Conservation (phyloP, 805 yeast genomes). For the Saccharomyces eubayanus region DNA sequence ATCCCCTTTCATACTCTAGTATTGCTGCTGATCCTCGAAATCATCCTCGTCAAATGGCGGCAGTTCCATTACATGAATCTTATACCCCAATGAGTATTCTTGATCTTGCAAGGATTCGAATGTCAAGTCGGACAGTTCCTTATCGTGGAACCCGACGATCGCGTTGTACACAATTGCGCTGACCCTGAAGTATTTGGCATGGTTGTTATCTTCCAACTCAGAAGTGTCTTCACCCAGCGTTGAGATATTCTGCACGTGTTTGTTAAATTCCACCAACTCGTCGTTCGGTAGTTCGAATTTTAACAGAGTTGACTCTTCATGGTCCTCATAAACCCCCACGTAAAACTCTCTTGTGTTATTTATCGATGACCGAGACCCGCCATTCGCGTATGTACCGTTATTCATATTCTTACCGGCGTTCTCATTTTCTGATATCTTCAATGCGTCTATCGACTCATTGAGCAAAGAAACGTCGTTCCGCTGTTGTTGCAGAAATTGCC, state of each 20-base stretch:
- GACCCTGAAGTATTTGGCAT: conserved; percentile 16
- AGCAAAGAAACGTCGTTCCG: background rate
- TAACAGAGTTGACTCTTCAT: conserved; percentile 14
- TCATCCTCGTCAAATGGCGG: conserved; percentile 21
- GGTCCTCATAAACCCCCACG: conserved; percentile 30
- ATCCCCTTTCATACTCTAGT: background rate
- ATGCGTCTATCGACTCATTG: background rate
- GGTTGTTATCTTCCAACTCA: conserved; percentile 9
- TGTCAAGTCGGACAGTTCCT: conserved; percentile 23
- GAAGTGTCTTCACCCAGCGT: conserved; percentile 7
- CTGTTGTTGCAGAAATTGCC: background rate
- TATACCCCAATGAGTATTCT: conserved; percentile 27
- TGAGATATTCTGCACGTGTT: background rate
- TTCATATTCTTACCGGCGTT: background rate
- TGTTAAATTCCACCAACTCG: background rate
- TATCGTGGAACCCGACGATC: conserved; percentile 29
- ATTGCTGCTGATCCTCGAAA: background rate
- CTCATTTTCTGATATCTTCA: background rate
- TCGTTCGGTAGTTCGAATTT: conserved; percentile 4
- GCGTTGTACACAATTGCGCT: conserved; percentile 27
- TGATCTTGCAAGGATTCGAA: conserved; percentile 20
- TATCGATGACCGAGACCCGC: conserved; percentile 1
- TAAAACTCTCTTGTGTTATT: conserved; percentile 30
- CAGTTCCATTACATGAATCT: conserved; percentile 16
- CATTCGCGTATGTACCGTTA: conserved; percentile 1